A percentile compares a stretch with the other conserved stretches of the same genome.
These are phyloP conservation scores for Phytophthora kernoviae DNA, from an alignment of 352 stramenopile species.

Conservation along the genomic window DNA sequence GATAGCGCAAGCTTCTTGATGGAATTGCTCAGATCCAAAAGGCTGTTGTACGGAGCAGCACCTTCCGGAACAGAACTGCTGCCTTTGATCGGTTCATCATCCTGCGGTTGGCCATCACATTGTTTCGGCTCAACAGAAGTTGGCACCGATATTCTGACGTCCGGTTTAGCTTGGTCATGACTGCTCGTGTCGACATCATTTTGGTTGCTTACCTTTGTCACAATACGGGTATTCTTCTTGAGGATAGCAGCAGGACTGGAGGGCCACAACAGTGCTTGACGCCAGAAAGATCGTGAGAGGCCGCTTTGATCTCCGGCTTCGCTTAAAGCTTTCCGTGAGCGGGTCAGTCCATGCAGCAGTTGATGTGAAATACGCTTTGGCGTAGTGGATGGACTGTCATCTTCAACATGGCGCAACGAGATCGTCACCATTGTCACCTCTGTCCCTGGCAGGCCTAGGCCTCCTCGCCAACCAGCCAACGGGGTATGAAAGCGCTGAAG, in stretches of 20 bases:
- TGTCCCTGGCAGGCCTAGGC: constrained; percentile 19
- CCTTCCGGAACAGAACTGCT: background rate
- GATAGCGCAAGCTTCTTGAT: constrained; percentile 33
- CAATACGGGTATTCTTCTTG: constrained; percentile 39
- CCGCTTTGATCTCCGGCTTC: constrained; percentile 22
- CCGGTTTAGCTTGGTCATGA: constrained; percentile 11
- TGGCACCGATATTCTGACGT: background rate
- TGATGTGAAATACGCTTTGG: constrained; percentile 28
- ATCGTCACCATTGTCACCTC: constrained; percentile 33
- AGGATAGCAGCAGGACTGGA: constrained; percentile 29
- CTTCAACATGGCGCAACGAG: constrained; percentile 27
- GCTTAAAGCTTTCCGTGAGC: constrained; percentile 16
- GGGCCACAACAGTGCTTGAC: constrained; percentile 39
- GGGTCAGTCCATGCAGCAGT: constrained; percentile 29
- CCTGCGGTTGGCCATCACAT: constrained; percentile 13
- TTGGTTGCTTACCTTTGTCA: constrained; percentile 10
- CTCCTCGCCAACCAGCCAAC: constrained; percentile 18
- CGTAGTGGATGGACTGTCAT: constrained; percentile 4
- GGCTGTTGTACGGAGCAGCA: constrained; percentile 15
- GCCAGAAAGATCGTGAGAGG: constrained; percentile 36
- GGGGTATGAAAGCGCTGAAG: background rate
- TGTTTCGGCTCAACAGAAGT: constrained; percentile 9
- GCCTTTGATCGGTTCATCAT: constrained; percentile 3
- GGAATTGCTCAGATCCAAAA: constrained; percentile 35
- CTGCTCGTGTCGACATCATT: background rate